A percentile compares a stretch with the other conserved stretches of the same genome.
These are phyloP conservation scores for Hanseniaspora pseudoguilliermondii DNA, from an alignment of 805 yeast genomes.

Conservation along the genomic window DNA sequence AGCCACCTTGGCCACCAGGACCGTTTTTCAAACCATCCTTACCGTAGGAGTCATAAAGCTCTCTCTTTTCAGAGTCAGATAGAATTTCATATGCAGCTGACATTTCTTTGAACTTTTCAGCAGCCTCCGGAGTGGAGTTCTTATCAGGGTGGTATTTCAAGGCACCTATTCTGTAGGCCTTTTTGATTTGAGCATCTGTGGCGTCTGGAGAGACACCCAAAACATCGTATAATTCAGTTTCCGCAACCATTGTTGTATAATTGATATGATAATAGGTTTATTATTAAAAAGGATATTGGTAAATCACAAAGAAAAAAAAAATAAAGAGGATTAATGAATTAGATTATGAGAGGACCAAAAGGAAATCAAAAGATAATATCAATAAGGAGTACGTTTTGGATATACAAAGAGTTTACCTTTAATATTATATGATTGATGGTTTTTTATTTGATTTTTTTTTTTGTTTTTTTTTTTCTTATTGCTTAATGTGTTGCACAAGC, in stretches of 20 bases:
- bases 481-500: not conserved
- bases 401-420: too few species aligned
- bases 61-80: conserved; percentile 79
- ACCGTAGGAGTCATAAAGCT: conserved; percentile 78
- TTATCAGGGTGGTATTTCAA: conserved; percentile 76
- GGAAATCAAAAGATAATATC: too few species aligned
- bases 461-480: not conserved
- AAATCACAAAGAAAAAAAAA: too few species aligned
- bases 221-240: conserved; percentile 61
- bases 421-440: too few species aligned
- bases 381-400: too few species aligned
- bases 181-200: conserved; percentile 57
- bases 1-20: conserved; percentile 53
- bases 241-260: conserved; percentile 49
- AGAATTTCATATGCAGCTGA: conserved; percentile 82
- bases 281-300: too few species aligned
- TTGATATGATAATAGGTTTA: not conserved
- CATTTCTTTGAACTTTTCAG: conserved; percentile 87
- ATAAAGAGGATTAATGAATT: too few species aligned
- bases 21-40: conserved; percentile 81
- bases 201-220: conserved; percentile 64
- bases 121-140: conserved; percentile 77
- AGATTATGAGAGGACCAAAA: too few species aligned
- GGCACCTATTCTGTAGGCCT: conserved; percentile 72
- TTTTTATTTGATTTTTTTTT: too few species aligned